Evolutionary conservation across 345 rosid genomes (phyloP).

Genomic region (Dovyalis caffra): DNA sequence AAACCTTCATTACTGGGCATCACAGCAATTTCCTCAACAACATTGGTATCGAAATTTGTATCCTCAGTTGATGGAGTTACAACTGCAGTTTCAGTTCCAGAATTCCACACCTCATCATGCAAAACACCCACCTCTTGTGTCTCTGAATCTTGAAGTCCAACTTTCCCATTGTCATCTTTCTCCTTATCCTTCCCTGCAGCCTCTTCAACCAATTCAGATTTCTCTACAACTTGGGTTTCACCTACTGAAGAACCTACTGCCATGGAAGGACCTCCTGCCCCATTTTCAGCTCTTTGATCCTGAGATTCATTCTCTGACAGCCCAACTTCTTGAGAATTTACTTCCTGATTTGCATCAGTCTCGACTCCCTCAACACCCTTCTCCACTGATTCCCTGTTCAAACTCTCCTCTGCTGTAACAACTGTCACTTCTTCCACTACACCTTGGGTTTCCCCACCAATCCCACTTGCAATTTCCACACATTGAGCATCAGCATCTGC

Average conservation of each 20-base stretch:
- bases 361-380: neutral
- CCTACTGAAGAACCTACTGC: neutral
- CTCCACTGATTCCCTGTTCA: conserved; percentile 12
- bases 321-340: conserved; percentile 3
- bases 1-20: conserved; percentile 6
- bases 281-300: conserved; percentile 21
- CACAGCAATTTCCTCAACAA: conserved; percentile 5
- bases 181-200: conserved; percentile 10
- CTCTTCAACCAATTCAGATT: conserved; percentile 7
- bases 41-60: conserved; percentile 6
- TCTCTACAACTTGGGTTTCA: conserved; percentile 13
- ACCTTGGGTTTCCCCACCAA: conserved; percentile 15
- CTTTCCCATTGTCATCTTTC: conserved; percentile 9
- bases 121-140: conserved; percentile 5
- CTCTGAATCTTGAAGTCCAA: conserved; percentile 14
- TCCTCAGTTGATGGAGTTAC: conserved; percentile 14
- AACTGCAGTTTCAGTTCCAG: conserved; percentile 5
- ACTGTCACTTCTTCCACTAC: conserved; percentile 4
- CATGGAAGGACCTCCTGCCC: conserved; percentile 8
- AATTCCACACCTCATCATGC: conserved; percentile 5
- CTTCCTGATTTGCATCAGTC: neutral
- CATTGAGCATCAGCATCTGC: neutral
- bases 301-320: conserved; percentile 8
- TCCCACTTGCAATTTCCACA: neutral
- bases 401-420: conserved; percentile 3